Percentiles rank a stretch among this genome's conserved stretches.
Conservation (phyloP, 202 grass and related monocot genomes). For the Sporobolus alterniflorus region DNA sequence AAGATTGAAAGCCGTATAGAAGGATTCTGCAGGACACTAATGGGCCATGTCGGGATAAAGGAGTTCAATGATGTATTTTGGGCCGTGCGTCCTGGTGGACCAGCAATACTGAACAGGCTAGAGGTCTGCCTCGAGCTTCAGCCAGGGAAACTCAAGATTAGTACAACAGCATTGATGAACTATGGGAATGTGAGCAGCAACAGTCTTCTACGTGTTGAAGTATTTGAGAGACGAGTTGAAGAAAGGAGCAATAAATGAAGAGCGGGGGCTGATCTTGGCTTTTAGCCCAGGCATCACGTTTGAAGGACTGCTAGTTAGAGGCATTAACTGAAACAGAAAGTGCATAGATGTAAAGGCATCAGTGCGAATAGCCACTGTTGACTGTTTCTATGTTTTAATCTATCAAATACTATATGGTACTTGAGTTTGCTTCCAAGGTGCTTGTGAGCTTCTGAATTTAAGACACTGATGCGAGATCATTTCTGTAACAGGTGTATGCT, state of each 20-base stretch:
- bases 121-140: slow-evolving; percentile 62
- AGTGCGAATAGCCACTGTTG: slow-evolving; percentile 10
- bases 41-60: slow-evolving; percentile 61
- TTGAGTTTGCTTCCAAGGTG: slow-evolving; percentile 29
- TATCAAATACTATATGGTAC: slow-evolving; percentile 34
- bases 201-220: slow-evolving; percentile 87
- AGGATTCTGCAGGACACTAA: slow-evolving; percentile 78
- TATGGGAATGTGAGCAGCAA: slow-evolving; percentile 84
- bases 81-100: slow-evolving; percentile 82
- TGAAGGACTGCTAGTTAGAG: slow-evolving; percentile 78
- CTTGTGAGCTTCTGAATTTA: slow-evolving; percentile 18
- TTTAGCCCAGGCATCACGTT: slow-evolving; percentile 95
- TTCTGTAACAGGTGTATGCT: slow-evolving; percentile 1
- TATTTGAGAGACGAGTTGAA: slow-evolving; percentile 80
- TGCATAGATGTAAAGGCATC: slow-evolving; percentile 20
- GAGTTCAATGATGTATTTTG: slow-evolving; percentile 83
- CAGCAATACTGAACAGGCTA: slow-evolving; percentile 78
- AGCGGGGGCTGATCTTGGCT: slow-evolving; percentile 84
- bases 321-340: slow-evolving; percentile 46
- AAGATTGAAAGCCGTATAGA: slow-evolving; percentile 79
- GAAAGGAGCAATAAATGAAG: slow-evolving; percentile 56
- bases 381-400: slow-evolving; percentile 37
- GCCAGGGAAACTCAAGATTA: slow-evolving; percentile 70
- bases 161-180: slow-evolving; percentile 69
- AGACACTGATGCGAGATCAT: slow-evolving; percentile 10